Percentiles rank a stretch among this genome's conserved stretches.
phyloP scores from a whole-genome alignment of 2,329 filamentous ascomycete species.

The Ophiostoma montium region DNA sequence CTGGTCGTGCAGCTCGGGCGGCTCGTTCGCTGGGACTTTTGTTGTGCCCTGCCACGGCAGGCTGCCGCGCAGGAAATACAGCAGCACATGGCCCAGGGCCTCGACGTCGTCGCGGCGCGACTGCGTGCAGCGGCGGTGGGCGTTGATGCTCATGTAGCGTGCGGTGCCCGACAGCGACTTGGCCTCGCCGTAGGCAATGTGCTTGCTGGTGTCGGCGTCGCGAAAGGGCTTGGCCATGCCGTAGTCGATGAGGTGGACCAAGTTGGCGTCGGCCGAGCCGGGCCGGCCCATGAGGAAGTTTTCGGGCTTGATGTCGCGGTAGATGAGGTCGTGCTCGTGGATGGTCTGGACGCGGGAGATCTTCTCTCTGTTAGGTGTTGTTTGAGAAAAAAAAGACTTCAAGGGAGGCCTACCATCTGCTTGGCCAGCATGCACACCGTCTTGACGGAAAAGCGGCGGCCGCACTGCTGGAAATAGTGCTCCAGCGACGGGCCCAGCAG shows the following conservation, averaged over 20 bases:
- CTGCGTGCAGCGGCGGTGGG: slow-evolving; percentile 88
- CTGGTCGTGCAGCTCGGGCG: slow-evolving; percentile 49
- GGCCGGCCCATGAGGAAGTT: slow-evolving; percentile 95
- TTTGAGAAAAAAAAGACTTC: background rate
- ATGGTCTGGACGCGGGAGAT: slow-evolving; percentile 82
- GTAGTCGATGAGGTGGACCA: slow-evolving; percentile 96
- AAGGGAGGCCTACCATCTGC: slow-evolving; percentile 11
- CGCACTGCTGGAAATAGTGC: slow-evolving; percentile 5
- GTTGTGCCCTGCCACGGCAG: slow-evolving; percentile 54
- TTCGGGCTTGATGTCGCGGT: slow-evolving; percentile 97
- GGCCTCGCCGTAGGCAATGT: slow-evolving; percentile 91
- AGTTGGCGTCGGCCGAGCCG: slow-evolving; percentile 77
- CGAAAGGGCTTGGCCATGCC: slow-evolving; percentile 99
- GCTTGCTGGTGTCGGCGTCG: slow-evolving; percentile 96
- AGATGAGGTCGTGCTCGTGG: slow-evolving; percentile 97
- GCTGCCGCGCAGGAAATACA: slow-evolving; percentile 57
- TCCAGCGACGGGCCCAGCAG: slow-evolving; percentile 13
- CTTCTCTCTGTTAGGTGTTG: slow-evolving; percentile 27
- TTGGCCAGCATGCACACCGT: slow-evolving; percentile 13
- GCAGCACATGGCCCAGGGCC: slow-evolving; percentile 64
- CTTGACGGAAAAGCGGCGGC: slow-evolving; percentile 9
- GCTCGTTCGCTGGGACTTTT: too few species aligned
- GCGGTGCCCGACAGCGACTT: slow-evolving; percentile 95
- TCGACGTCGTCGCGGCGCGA: slow-evolving; percentile 92
- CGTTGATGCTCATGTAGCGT: slow-evolving; percentile 99